phyloP scores from a whole-genome alignment of 2,329 filamentous ascomycete species.

The Xylaria polymorpha region DNA sequence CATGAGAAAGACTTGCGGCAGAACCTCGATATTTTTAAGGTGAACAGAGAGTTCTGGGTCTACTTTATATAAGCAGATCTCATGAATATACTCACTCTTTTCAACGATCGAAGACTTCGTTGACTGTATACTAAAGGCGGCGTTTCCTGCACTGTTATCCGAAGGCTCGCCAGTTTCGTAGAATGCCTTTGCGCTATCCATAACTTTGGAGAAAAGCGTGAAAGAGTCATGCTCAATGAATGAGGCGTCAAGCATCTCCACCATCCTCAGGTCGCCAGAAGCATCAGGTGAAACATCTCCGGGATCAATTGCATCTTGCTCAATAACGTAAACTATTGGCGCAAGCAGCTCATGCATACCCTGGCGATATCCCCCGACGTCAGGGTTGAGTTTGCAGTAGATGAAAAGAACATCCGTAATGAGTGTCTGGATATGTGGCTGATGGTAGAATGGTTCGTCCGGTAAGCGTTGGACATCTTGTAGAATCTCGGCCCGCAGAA shows the following conservation, averaged over 20 bases:
- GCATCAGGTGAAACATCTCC: constrained; percentile 50
- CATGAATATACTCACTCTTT: constrained; percentile 87
- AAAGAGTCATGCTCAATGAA: constrained; percentile 94
- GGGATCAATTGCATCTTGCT: constrained; percentile 79
- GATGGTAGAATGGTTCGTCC: constrained; percentile 89
- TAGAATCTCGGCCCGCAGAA: constrained; percentile 85
- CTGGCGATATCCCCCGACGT: constrained; percentile 90
- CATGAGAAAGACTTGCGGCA: constrained; percentile 98
- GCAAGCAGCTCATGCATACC: constrained; percentile 98
- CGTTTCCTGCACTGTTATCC: constrained; percentile 44
- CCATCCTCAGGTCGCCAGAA: constrained; percentile 64
- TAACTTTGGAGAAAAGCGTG: constrained; percentile 83
- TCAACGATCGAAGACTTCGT: constrained; percentile 78
- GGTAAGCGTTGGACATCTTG: constrained; percentile 96
- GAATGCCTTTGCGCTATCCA: constrained; percentile 87
- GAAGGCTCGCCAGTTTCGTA: constrained; percentile 75
- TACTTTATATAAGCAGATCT: constrained; percentile 78
- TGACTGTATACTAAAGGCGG: constrained; percentile 52
- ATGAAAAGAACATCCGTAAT: constrained; percentile 92
- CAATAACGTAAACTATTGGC: constrained; percentile 85
- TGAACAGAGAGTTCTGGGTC: constrained; percentile 88
- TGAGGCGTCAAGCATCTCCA: constrained; percentile 74
- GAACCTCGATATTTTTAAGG: constrained; percentile 82
- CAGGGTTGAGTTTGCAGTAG: constrained; percentile 91
- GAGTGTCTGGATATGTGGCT: constrained; percentile 79